Base-by-base conservation (phyloP, 129 eudicot genomes). In the Helianthus tuberosus region DNA sequence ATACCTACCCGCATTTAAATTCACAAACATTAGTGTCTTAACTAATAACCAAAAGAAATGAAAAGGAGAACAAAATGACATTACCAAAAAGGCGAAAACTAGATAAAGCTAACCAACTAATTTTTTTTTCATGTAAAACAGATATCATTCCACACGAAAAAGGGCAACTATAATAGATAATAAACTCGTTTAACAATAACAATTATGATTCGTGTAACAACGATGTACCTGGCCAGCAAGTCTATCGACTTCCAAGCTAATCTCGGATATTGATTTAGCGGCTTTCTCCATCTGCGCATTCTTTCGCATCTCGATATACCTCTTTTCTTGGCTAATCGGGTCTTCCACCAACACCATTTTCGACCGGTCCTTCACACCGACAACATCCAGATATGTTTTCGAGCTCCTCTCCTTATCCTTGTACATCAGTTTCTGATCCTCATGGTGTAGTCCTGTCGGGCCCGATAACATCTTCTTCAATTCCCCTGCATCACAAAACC, bases 391-490 rank as follows among this genome's bases (percentile, higher is more conserved):
- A 68, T 76, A 93, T 0, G 83, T 83, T 50, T 86, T 88, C 0
- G 92, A 86, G 74, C 87, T 88, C 60, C 91, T 86, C 78, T 90
- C 98, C 70, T 84, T 93, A 54, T 80, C 84, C 79, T 90, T 90
- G 70, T 72, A 93, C 54, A 82, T 64, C 70, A 93, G 49, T 80
- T 93, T 90, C 81, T 88, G 96, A 83, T 93, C 98, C 75, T 88
- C 88, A 75, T 90, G 96, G 82, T 93, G 97, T 75, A 93, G 43
- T 14, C 98, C 98, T 3, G 98, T 93, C 6, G 98, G 93, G 63
- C 91, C 98, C 0, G 93, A 38, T 71, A 93, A 77, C 96, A 85
- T 84, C 73, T 90, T 93, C 89, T 93, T 93, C 86, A 93, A 82
- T 73, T 93, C 97, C 69, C 98, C 98, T 93, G 27, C 32, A 54